These are phyloP conservation scores for Fusarium brevicatenulatum DNA, from an alignment of 2,329 filamentous ascomycete species.

Conservation along the genomic window DNA sequence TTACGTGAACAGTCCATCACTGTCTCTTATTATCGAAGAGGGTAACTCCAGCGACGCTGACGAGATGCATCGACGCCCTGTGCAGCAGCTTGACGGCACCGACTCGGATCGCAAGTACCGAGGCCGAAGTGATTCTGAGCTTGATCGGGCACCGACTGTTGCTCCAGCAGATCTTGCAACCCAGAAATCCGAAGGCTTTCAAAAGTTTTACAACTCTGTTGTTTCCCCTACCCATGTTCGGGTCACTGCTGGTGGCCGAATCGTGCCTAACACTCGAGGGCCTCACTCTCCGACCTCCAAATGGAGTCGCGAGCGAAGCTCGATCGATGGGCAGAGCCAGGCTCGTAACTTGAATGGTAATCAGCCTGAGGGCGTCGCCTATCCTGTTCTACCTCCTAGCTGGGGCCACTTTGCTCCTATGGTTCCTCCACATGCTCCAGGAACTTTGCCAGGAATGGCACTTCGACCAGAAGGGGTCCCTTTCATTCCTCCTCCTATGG, in stretches of 20 bases:
- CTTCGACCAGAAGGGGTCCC: slow-evolving; percentile 48
- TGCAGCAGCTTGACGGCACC: slow-evolving; percentile 53
- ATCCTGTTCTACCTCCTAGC: slow-evolving; percentile 43
- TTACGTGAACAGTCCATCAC: slow-evolving; percentile 6
- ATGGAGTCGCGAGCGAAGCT: slow-evolving; percentile 55
- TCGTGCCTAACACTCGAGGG: slow-evolving; percentile 71
- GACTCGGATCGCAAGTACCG: slow-evolving; percentile 58
- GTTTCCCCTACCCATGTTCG: slow-evolving; percentile 73
- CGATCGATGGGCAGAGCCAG: slow-evolving; percentile 35
- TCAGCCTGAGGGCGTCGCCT: slow-evolving; percentile 36
- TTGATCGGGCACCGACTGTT: slow-evolving; percentile 59
- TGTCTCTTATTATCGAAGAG: slow-evolving; percentile 49
- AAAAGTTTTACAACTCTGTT: slow-evolving; percentile 74
- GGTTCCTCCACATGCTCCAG: slow-evolving; percentile 47
- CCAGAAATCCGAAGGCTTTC: slow-evolving; percentile 72
- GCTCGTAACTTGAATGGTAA: slow-evolving; percentile 34
- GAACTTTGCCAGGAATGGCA: slow-evolving; percentile 46
- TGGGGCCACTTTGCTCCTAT: slow-evolving; percentile 47
- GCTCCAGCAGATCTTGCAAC: slow-evolving; percentile 63
- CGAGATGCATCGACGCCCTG: slow-evolving; percentile 24
- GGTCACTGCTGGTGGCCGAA: slow-evolving; percentile 73
- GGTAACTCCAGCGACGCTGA: slow-evolving; percentile 15
- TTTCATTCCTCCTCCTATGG: slow-evolving; percentile 55
- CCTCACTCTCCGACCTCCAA: slow-evolving; percentile 64
- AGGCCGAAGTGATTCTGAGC: slow-evolving; percentile 57